Conservation (phyloP, 2,329 filamentous ascomycete genomes). For the Aspergillus tamarii region DNA sequence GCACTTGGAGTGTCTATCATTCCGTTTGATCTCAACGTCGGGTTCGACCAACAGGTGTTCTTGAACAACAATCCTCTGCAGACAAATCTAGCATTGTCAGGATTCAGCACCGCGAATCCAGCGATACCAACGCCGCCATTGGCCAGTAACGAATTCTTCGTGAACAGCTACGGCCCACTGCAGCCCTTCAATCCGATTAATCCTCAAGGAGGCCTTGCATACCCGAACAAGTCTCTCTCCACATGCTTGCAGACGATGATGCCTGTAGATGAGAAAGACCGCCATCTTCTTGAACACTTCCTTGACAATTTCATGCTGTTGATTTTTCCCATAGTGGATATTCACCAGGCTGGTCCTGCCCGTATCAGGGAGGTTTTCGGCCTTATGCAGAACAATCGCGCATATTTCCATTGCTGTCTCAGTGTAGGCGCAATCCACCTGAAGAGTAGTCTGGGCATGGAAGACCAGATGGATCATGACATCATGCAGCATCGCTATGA, state of each 20-base stretch:
- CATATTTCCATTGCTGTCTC: constrained; percentile 90
- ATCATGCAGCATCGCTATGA: constrained; percentile 78
- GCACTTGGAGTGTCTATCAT: neutral
- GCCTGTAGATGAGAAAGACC: constrained; percentile 77
- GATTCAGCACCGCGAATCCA: neutral
- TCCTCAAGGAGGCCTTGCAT: neutral
- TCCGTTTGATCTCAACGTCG: neutral
- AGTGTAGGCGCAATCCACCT: constrained; percentile 90
- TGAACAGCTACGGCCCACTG: neutral
- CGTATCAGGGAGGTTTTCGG: constrained; percentile 5
- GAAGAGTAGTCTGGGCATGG: constrained; percentile 64
- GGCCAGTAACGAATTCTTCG: neutral
- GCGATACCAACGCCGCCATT: neutral
- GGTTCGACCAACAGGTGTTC: neutral
- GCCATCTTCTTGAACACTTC: constrained; percentile 85
- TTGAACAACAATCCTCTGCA: neutral
- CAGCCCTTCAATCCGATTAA: neutral
- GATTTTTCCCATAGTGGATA: constrained; percentile 4
- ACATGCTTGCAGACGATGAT: constrained; percentile 6
- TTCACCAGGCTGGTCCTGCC: neutral
- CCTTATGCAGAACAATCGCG: constrained; percentile 65
- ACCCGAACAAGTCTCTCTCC: neutral
- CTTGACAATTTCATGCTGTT: constrained; percentile 78
- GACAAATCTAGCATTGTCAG: neutral
- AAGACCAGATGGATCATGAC: constrained; percentile 18